These are phyloP conservation scores for Cystobasidiaceae sp. DNA, from an alignment of 1,284 basidiomycete genomes.

Conservation along the genomic window DNA sequence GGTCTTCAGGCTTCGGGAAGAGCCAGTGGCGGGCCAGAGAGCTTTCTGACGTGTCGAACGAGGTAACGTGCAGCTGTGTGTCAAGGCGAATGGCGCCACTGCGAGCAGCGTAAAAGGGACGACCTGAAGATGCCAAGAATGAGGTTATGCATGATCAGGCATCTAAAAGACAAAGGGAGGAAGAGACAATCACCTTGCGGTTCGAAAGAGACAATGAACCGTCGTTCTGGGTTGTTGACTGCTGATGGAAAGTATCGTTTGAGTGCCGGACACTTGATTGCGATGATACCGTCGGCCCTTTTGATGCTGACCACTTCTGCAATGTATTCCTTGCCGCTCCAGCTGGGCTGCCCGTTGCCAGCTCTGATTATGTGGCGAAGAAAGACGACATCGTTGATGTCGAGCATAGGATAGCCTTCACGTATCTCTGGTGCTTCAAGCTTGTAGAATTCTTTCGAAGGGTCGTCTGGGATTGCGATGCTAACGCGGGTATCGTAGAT, in stretches of 20 bases:
- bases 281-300: conserved; percentile 43
- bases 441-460: conserved; percentile 10
- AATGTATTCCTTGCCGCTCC: conserved; percentile 40
- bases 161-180: no score
- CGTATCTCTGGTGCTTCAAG: conserved; percentile 39
- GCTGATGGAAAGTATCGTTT: no score
- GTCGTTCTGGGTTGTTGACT: conserved; percentile 12
- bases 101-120: conserved; percentile 25
- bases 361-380: conserved; percentile 41
- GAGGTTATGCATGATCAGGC: no score
- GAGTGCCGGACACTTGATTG: no score
- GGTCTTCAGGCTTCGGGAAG: conserved; percentile 8
- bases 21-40: conserved; percentile 21
- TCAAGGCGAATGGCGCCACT: neutral
- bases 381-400: conserved; percentile 43
- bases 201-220: conserved; percentile 43
- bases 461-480: neutral
- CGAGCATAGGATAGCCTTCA: conserved; percentile 46
- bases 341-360: no score
- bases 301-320: conserved; percentile 38
- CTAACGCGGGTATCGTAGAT: conserved; percentile 6
- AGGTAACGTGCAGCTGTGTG: neutral
- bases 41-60: neutral
- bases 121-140: no score
- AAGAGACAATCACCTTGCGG: conserved; percentile 42